A percentile compares a stretch with the other conserved stretches of the same genome.
Conservation (phyloP, 176 grass and related monocot species). For the Bolboschoenus planiculmis region DNA sequence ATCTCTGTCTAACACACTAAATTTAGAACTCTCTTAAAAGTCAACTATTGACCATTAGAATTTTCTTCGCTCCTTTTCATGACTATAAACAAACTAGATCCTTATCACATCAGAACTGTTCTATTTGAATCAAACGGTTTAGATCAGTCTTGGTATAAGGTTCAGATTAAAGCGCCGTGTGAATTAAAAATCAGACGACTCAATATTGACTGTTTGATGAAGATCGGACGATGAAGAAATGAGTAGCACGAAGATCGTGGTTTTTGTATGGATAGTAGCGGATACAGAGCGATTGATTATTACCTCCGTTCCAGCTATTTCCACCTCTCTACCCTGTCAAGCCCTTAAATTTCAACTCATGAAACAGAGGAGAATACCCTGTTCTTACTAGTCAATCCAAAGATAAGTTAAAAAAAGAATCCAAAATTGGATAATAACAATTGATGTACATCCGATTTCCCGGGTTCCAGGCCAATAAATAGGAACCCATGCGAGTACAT, state of each 20-base stretch:
- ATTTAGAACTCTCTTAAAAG: constrained; percentile 8
- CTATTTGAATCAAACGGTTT: background rate
- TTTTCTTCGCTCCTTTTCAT: background rate
- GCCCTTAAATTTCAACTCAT: background rate
- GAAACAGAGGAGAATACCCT: background rate
- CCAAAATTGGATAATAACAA: background rate
- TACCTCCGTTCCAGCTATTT: background rate
- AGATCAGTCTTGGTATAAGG: background rate
- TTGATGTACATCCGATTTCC: background rate
- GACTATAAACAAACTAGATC: background rate
- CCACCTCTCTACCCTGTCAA: background rate
- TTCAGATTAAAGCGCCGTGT: background rate
- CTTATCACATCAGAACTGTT: background rate
- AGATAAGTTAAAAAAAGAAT: background rate
- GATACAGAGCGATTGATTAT: background rate
- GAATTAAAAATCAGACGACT: background rate
- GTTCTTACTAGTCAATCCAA: constrained; percentile 12
- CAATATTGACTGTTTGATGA: background rate
- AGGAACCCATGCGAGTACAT: background rate
- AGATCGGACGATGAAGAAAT: background rate
- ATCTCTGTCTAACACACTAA: background rate
- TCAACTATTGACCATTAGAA: background rate
- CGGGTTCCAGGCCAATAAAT: constrained; percentile 20
- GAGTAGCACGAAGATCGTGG: background rate
- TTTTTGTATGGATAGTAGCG: background rate